These are phyloP conservation scores for Lizonia empirigonia DNA, from an alignment of 2,329 filamentous ascomycete species.

Conservation along the genomic window DNA sequence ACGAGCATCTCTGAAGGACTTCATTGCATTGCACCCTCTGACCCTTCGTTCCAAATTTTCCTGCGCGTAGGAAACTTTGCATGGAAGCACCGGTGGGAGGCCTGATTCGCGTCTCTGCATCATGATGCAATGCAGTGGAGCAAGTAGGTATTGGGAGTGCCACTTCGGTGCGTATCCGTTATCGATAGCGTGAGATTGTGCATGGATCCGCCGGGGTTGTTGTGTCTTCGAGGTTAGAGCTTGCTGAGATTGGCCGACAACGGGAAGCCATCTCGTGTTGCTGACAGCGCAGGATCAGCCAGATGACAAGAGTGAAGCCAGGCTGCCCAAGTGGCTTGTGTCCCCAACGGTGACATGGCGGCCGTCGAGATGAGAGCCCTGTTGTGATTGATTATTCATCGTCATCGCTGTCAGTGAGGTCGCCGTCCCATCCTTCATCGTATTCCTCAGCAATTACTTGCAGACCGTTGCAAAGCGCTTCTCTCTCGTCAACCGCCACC, in stretches of 20 bases:
- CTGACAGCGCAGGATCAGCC: conserved; percentile 8
- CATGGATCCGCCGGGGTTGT: conserved; percentile 17
- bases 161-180: conserved; percentile 20
- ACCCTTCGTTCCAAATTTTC: neutral
- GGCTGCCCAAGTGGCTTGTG: conserved; percentile 15
- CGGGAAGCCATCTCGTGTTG: conserved; percentile 18
- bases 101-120: conserved; percentile 4
- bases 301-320: neutral
- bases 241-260: conserved; percentile 16
- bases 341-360: conserved; percentile 20
- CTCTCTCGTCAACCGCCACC: conserved; percentile 77
- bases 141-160: conserved; percentile 26
- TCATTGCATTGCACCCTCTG: neutral
- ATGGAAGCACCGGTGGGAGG: neutral
- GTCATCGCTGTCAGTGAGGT: conserved; percentile 62
- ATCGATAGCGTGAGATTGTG: conserved; percentile 30
- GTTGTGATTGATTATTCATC: conserved; percentile 58
- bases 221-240: conserved; percentile 6
- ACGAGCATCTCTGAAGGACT: neutral
- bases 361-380: neutral
- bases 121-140: conserved; percentile 15
- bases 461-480: conserved; percentile 79
- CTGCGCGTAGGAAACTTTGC: neutral
- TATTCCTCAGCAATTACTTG: conserved; percentile 86
- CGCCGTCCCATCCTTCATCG: conserved; percentile 84